Conservation (phyloP, 208 protist species). For the Kentomonas sorsogonicus region DNA sequence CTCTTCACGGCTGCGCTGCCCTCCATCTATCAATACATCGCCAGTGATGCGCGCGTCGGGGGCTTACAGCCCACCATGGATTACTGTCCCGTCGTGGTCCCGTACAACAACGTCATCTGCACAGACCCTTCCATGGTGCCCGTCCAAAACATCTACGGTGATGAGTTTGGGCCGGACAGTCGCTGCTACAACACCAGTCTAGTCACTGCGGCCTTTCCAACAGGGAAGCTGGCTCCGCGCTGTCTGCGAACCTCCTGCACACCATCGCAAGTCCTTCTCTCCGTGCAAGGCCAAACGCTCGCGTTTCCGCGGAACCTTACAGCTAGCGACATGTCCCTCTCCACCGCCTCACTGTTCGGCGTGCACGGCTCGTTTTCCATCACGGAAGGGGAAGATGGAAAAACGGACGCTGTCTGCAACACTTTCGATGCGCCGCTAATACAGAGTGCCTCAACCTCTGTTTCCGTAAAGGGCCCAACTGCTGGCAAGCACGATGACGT, state of each 20-base stretch:
- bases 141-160: constrained; percentile 29
- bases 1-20: constrained; percentile 18
- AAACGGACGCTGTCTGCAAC: too few species aligned
- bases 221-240: constrained; percentile 11
- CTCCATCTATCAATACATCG: constrained; percentile 38
- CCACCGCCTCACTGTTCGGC: constrained; percentile 28
- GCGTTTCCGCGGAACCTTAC: constrained; percentile 28
- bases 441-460: too few species aligned
- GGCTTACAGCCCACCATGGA: constrained; percentile 35
- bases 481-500: too few species aligned
- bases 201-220: constrained; percentile 24
- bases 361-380: too few species aligned
- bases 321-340: constrained; percentile 26
- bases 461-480: too few species aligned
- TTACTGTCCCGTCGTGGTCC: constrained; percentile 38
- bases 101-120: constrained; percentile 31
- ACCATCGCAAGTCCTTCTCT: constrained; percentile 23
- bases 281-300: constrained; percentile 43
- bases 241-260: constrained; percentile 49
- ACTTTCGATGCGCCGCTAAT: too few species aligned
- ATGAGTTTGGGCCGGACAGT: constrained; percentile 23
- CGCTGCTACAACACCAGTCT: constrained; percentile 45
- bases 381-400: constrained; percentile 7
- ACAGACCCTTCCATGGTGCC: constrained; percentile 10
- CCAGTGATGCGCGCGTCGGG: constrained; percentile 12